Base-by-base conservation (phyloP, 768 basidiomycete genomes). In the Postia placenta region DNA sequence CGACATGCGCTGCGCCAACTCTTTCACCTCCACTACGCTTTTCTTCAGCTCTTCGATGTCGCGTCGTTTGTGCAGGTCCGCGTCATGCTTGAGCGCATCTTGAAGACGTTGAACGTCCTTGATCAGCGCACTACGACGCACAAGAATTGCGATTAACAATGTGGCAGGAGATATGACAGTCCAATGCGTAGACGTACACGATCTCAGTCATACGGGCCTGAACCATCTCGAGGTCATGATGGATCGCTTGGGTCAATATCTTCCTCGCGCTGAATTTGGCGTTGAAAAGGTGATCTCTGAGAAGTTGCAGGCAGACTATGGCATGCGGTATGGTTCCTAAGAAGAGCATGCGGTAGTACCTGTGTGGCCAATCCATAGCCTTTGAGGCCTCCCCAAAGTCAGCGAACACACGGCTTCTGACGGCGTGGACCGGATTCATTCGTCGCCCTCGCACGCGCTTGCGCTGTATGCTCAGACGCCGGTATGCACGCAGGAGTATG, bases 231-330 rank as follows among this genome's bases (percentile, higher is more conserved):
- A 57, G 51, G 25, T 58, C 56, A 17, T 62, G 52, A 24, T 63
- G 62, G 36, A 56, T 54, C 6, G 55, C 58, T 12, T 71, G 47
- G 3, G 24, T 56, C 11, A 69, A 42, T 15, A 58, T 60, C 36
- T 62, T 58, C 45, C 69, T 75, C 2, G 60, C 56, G 19, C 57
- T 55, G 5, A 17, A 49, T 60, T 74, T 75, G 43, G 59, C 52
- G 15, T 56, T 42, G 33, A 58, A 35, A 6, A 66, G 53, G 17
- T 60, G 23, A 1, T 55, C 30, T 11, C 66, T 57, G 19, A 61
- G 56, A n/a, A 58, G 46, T 41, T 76, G 69, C 24, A 78, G 63
- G 51, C 69, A 74, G 2, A 71, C 52, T 2, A 75, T 58, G 24
- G 76, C 53, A 44, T 66, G 70, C 1, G 74, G 72, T 6, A 78